A percentile compares a stretch with the other conserved stretches of the same genome.
Evolutionary conservation across 2,329 filamentous ascomycete species (phyloP).

Genomic region (Venturia carpophila): DNA sequence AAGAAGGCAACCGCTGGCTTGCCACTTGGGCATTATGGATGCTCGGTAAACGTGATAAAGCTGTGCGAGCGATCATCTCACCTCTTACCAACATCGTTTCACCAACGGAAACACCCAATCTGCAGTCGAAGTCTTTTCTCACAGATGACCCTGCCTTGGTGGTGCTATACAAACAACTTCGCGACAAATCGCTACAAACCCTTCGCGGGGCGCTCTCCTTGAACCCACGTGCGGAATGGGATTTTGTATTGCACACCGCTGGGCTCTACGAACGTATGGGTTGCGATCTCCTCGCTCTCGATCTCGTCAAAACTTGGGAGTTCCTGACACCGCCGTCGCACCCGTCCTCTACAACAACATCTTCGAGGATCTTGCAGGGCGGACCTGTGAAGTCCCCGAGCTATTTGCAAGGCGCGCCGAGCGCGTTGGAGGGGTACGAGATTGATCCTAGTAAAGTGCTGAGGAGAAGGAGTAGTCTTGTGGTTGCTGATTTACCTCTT

Average conservation of each 20-base stretch:
- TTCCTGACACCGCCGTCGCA: constrained; percentile 50
- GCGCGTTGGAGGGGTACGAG: constrained; percentile 26
- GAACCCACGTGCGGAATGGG: constrained; percentile 72
- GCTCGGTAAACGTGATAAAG: constrained; percentile 71
- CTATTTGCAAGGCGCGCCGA: not conserved
- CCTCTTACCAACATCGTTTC: constrained; percentile 69
- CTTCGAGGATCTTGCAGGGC: not conserved
- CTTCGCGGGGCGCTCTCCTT: constrained; percentile 78
- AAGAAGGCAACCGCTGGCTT: constrained; percentile 84
- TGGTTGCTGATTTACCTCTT: constrained; percentile 64
- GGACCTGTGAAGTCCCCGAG: not conserved
- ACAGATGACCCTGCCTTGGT: constrained; percentile 87
- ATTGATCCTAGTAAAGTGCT: constrained; percentile 60
- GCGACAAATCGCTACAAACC: constrained; percentile 73
- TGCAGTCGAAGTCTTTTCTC: constrained; percentile 70
- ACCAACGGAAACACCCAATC: constrained; percentile 58
- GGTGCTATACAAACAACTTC: constrained; percentile 77
- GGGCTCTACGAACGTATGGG: constrained; percentile 84
- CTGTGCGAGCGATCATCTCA: constrained; percentile 73
- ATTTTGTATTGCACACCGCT: constrained; percentile 81
- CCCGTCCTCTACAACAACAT: constrained; percentile 22
- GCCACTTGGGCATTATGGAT: constrained; percentile 96
- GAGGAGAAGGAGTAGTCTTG: constrained; percentile 64
- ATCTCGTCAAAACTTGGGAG: constrained; percentile 67
- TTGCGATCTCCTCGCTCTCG: constrained; percentile 80